Percentiles rank a stretch among this genome's conserved stretches.
Conservation (phyloP, 176 grass and related monocot species). For the Typha latifolia region DNA sequence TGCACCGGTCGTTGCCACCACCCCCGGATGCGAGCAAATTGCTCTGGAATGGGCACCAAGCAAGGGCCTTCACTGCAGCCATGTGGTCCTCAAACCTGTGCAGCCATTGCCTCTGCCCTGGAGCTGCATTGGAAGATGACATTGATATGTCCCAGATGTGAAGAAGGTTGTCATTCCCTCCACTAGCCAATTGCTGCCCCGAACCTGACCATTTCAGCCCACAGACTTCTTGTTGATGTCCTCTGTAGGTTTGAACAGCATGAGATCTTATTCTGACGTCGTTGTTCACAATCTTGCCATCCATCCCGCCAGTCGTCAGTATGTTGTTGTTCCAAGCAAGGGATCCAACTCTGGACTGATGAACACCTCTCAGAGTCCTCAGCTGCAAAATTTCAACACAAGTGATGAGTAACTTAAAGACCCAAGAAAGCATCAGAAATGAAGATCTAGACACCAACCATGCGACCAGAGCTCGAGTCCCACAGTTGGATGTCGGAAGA, state of each 20-base stretch:
- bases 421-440: not conserved
- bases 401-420: not conserved
- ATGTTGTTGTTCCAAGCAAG: conserved; percentile 57
- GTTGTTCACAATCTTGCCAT: conserved; percentile 45
- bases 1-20: conserved; percentile 30
- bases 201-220: conserved; percentile 49
- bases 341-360: conserved; percentile 42
- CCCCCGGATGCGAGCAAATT: conserved; percentile 58
- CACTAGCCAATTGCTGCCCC: conserved; percentile 41
- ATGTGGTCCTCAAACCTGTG: conserved; percentile 33
- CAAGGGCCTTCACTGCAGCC: conserved; percentile 55
- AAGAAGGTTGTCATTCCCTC: conserved; percentile 44
- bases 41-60: conserved; percentile 64
- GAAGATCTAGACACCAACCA: conserved; percentile 26
- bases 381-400: conserved; percentile 24
- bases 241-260: conserved; percentile 25
- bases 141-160: conserved; percentile 48
- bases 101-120: conserved; percentile 18
- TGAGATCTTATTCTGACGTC: conserved; percentile 39
- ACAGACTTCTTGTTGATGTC: conserved; percentile 40
- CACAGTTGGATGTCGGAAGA: conserved; percentile 51
- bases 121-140: conserved; percentile 23
- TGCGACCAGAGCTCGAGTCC: conserved; percentile 29
- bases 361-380: conserved; percentile 49
- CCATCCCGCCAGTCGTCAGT: conserved; percentile 44